Evolutionary conservation across 2,329 filamentous ascomycete species (phyloP).

Genomic region (Boeremia exigua): DNA sequence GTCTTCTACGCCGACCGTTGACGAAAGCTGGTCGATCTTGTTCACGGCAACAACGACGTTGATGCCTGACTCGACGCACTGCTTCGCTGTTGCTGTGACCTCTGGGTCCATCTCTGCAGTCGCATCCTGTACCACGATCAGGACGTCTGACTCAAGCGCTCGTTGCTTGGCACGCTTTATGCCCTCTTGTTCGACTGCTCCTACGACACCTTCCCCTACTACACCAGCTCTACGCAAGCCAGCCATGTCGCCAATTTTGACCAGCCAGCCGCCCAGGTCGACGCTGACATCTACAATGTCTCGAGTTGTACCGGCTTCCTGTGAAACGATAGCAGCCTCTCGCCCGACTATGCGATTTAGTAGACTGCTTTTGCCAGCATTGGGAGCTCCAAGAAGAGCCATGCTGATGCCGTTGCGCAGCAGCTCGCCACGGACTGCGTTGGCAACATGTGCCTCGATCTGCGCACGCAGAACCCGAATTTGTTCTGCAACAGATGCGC

Average conservation of each 20-base stretch:
- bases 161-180: conserved; percentile 84
- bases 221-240: conserved; percentile 69
- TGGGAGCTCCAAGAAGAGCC: conserved; percentile 87
- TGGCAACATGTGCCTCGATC: conserved; percentile 73
- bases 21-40: conserved; percentile 63
- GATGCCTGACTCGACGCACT: conserved; percentile 57
- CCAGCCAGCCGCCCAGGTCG: conserved; percentile 87
- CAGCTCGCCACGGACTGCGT: conserved; percentile 82
- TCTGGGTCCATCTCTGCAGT: conserved; percentile 73
- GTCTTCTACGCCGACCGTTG: conserved; percentile 1
- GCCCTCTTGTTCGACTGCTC: conserved; percentile 83
- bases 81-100: conserved; percentile 60
- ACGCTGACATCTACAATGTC: conserved; percentile 93
- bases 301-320: conserved; percentile 89
- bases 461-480: conserved; percentile 66
- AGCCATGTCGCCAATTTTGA: conserved; percentile 94
- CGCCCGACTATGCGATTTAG: conserved; percentile 89
- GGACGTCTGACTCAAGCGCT: conserved; percentile 82
- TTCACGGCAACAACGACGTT: conserved; percentile 66
- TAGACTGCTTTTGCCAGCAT: conserved; percentile 92
- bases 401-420: conserved; percentile 84
- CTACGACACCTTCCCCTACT: conserved; percentile 57
- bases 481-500: conserved; percentile 71
- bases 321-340: conserved; percentile 93
- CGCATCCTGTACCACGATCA: conserved; percentile 72